These are phyloP conservation scores for Aethionema arabicum DNA, from an alignment of 345 rosid genomes.

Conservation along the genomic window DNA sequence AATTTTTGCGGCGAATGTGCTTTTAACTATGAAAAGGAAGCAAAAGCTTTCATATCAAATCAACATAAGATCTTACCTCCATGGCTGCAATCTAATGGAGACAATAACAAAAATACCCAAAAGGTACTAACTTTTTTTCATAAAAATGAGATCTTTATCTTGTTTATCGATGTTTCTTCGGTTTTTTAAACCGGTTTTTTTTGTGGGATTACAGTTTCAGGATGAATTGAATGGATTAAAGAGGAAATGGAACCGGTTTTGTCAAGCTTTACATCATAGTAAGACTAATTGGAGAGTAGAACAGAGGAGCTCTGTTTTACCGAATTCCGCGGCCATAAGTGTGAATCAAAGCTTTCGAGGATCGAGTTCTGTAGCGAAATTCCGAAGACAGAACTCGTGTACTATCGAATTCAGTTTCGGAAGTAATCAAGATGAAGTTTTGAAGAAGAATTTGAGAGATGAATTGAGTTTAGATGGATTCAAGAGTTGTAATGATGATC, in stretches of 20 bases:
- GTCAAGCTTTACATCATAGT: slow-evolving; percentile 55
- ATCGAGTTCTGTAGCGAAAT: slow-evolving; percentile 53
- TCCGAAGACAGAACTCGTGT: slow-evolving; percentile 67
- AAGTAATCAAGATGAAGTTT: slow-evolving; percentile 25
- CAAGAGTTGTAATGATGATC: slow-evolving; percentile 44
- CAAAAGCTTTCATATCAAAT: slow-evolving; percentile 48
- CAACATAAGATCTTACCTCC: slow-evolving; percentile 57
- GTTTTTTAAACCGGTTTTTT: neutral
- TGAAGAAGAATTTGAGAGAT: slow-evolving; percentile 34
- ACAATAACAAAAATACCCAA: slow-evolving; percentile 38
- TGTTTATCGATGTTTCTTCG: neutral
- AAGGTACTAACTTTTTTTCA: slow-evolving; percentile 44
- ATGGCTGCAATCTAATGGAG: slow-evolving; percentile 62
- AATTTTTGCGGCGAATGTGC: slow-evolving; percentile 71
- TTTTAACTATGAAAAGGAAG: slow-evolving; percentile 71
- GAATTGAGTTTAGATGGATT: slow-evolving; percentile 63
- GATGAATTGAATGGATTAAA: slow-evolving; percentile 53
- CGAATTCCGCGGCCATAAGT: slow-evolving; percentile 38
- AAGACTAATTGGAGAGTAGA: slow-evolving; percentile 24
- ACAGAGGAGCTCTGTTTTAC: slow-evolving; percentile 42
- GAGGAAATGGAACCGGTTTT: slow-evolving; percentile 73
- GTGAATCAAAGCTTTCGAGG: slow-evolving; percentile 36
- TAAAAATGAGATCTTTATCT: neutral
- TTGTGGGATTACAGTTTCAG: slow-evolving; percentile 41
- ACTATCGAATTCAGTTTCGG: slow-evolving; percentile 63